Conservation (phyloP, 345 rosid genomes). For the Aquilaria yunnanensis region DNA sequence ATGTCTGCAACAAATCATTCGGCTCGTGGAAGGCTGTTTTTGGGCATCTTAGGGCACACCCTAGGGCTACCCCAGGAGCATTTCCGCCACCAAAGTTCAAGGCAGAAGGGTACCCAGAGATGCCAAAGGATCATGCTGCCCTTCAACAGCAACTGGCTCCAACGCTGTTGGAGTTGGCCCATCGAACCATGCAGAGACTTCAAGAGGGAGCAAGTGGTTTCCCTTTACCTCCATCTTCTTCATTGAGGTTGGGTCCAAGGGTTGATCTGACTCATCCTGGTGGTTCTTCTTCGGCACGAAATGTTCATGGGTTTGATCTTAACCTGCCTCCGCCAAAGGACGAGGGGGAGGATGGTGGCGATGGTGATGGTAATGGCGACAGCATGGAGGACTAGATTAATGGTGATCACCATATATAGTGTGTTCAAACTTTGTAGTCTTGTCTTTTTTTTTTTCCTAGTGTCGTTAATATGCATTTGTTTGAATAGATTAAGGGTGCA, state of each 20-base stretch:
- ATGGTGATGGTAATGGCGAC: neutral
- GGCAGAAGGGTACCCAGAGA: constrained; percentile 4
- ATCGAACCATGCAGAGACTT: constrained; percentile 1
- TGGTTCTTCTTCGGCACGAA: neutral
- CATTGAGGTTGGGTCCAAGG: neutral
- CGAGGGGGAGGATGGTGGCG: neutral
- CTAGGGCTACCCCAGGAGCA: constrained; percentile 6
- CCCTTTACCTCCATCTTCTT: neutral
- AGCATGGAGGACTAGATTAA: too few relatives aligned
- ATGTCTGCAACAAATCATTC: neutral
- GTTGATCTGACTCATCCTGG: constrained; percentile 5
- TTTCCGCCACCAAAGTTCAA: constrained; percentile 12
- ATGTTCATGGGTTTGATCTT: neutral
- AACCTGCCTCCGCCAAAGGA: constrained; percentile 1
- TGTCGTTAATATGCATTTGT: too few relatives aligned
- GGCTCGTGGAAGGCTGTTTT: constrained; percentile 10
- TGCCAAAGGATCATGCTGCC: neutral
- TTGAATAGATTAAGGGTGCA: too few relatives aligned
- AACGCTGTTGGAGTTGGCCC: constrained; percentile 9
- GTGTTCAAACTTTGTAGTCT: too few relatives aligned
- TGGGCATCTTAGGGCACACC: constrained; percentile 11
- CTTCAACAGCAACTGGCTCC: constrained; percentile 10
- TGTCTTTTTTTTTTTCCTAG: too few relatives aligned
- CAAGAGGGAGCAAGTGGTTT: neutral
- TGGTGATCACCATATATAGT: too few relatives aligned